A percentile compares a stretch with the other conserved stretches of the same genome.
These are phyloP conservation scores for Apiotrichum gracile DNA, from an alignment of 1,284 basidiomycete species.

Conservation along the genomic window DNA sequence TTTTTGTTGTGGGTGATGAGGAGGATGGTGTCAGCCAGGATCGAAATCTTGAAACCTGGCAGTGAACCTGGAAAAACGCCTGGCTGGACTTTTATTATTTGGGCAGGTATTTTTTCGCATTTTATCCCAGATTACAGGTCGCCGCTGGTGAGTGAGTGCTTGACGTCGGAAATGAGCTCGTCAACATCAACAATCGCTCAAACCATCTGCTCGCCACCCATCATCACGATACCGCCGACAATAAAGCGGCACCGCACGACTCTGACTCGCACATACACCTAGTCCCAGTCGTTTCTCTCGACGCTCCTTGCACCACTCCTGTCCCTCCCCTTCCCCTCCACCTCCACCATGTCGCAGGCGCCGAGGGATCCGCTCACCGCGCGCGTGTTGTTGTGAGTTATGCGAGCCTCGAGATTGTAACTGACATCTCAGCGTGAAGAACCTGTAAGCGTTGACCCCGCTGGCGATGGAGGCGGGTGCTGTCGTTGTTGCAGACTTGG, in stretches of 20 bases:
- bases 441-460: constrained; percentile 43
- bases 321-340: background rate
- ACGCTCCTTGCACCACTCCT: background rate
- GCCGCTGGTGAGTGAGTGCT: no score
- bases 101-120: background rate
- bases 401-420: background rate
- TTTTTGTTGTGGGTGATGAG: constrained; percentile 12
- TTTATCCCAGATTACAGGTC: constrained; percentile 3
- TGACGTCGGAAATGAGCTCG: no score
- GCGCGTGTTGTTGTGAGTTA: constrained; percentile 42
- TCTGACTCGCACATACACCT: background rate
- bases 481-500: no score
- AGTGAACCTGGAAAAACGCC: background rate
- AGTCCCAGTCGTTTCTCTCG: background rate
- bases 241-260: background rate
- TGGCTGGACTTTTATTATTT: background rate
- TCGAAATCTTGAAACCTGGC: constrained; percentile 1
- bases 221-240: background rate
- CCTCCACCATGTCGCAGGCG: constrained; percentile 25
- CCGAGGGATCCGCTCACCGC: constrained; percentile 35
- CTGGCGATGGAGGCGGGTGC: no score
- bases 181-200: background rate
- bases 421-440: constrained; percentile 38
- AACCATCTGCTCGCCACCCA: background rate
- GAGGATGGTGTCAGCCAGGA: background rate